A percentile compares a stretch with the other conserved stretches of the same genome.
Conservation (phyloP, 78 protist genomes). For the Salpingoeca rosetta region DNA sequence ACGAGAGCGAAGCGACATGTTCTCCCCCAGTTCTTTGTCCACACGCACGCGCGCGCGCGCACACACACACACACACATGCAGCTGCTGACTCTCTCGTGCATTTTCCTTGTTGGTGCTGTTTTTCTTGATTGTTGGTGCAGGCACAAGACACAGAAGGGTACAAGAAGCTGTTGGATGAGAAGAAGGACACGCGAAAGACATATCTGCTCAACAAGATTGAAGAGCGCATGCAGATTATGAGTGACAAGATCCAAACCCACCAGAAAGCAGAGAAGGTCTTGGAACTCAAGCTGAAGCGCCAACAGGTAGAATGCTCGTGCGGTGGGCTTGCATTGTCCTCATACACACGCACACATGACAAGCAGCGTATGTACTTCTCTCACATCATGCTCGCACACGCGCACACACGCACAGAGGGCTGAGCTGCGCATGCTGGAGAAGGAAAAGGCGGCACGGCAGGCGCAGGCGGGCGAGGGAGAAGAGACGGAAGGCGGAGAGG, state of each 20-base stretch:
- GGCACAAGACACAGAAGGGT: slow-evolving; percentile 10
- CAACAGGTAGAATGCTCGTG: neutral
- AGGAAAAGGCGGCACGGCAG: neutral
- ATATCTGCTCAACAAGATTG: slow-evolving; percentile 20
- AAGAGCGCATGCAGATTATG: slow-evolving; percentile 4
- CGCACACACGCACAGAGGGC: neutral
- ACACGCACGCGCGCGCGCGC: neutral
- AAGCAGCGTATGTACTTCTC: too few relatives aligned
- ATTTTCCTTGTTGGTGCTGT: neutral
- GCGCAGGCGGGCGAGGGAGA: neutral
- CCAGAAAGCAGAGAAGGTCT: neutral
- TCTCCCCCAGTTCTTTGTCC: neutral
- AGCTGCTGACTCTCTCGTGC: too few relatives aligned
- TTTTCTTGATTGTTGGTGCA: neutral
- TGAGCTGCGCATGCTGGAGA: neutral
- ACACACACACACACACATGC: neutral
- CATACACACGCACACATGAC: slow-evolving; percentile 4
- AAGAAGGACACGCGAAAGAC: slow-evolving; percentile 21
- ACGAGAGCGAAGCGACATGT: too few relatives aligned
- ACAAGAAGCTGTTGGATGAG: slow-evolving; percentile 17
- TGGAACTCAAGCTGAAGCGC: too few relatives aligned
- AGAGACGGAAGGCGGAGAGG: neutral
- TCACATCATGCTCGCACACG: neutral
- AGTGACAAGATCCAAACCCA: neutral
- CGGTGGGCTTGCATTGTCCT: neutral